Percentiles rank a stretch among this genome's conserved stretches.
These are phyloP conservation scores for Chamaecyparis obtusa DNA, from an alignment of 75 land plant species.

Conservation along the genomic window DNA sequence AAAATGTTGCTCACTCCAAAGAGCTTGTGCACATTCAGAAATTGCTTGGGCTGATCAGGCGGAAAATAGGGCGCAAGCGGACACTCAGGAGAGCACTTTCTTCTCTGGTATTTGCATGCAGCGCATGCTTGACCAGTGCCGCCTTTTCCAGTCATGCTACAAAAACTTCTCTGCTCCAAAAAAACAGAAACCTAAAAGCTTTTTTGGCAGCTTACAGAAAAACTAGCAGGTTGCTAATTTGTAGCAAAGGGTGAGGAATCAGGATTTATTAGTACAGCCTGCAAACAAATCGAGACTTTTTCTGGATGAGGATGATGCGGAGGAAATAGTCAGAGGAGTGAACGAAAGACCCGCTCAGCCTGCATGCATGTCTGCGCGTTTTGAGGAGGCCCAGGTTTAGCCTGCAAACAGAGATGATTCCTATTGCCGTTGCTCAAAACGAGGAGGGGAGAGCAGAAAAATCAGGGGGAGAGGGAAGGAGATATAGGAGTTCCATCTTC, in stretches of 20 bases:
- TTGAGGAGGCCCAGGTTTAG: not conserved
- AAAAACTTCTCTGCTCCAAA: not conserved
- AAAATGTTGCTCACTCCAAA: slow-evolving; percentile 53
- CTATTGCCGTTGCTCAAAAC: not conserved
- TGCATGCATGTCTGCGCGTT: not conserved
- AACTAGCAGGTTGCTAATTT: no score
- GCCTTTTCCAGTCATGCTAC: slow-evolving; percentile 37
- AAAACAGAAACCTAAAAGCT: no score
- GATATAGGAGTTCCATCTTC: not conserved
- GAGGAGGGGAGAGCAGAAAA: not conserved
- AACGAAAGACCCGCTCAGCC: not conserved
- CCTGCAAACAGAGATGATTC: not conserved
- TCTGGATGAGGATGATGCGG: not conserved
- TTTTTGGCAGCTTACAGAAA: no score
- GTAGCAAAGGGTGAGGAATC: no score
- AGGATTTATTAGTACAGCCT: not conserved
- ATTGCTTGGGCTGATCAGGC: slow-evolving; percentile 32
- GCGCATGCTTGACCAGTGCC: slow-evolving; percentile 47
- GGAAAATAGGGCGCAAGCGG: slow-evolving; percentile 56
- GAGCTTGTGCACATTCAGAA: slow-evolving; percentile 38
- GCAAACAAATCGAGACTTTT: slow-evolving; percentile 6
- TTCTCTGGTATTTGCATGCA: slow-evolving; percentile 49
- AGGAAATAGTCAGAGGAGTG: not conserved
- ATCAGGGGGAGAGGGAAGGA: not conserved
- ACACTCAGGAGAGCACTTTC: slow-evolving; percentile 48